Base-by-base conservation (phyloP, 2,329 filamentous ascomycete genomes). In the Colletotrichum sp. region DNA sequence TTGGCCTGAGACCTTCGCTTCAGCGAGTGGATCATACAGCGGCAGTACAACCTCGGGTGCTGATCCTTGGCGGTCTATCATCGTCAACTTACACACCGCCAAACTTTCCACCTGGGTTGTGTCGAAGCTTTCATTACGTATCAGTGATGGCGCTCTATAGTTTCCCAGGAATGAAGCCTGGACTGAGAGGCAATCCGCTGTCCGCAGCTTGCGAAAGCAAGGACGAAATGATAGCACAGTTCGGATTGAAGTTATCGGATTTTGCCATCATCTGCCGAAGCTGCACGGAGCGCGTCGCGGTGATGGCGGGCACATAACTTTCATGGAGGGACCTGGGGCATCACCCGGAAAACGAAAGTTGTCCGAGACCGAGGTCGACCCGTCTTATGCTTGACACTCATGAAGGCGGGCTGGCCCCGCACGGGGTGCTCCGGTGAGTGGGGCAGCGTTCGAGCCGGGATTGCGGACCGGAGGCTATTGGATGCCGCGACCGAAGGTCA, bases 181-280 rank as follows among this genome's bases (percentile, higher is more conserved):
- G 44, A 52, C 44, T 52, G n/a, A 21, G 44, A 21, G n/a, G 3
- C n/a, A 21, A 13, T 52, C 6, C n/a, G 44, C 44, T 52, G n/a
- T 21, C n/a, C 44, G 44, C 44, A 52, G 4, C 0, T 5, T 52
- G n/a, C n/a, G 44, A 52, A 21, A 52, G n/a, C 44, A 52, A 52
- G 44, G 3, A 21, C n/a, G 44, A 21, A 49, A 0, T 49, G 18
- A 0, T 21, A 1, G 6, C 12, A 4, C 44, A 21, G n/a, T n/a
- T n/a, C n/a, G n/a, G n/a, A 52, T 52, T 24, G n/a, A 52, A 52
- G 1, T 52, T 0, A 52, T 52, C 44, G 44, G 10, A 21, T 52
- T 52, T 49, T 21, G 1, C 1, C 44, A 52, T 52, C 10, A 52
- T 5, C 44, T 52, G 44, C 44, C 44, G n/a, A 52, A 21, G 44